phyloP scores from a whole-genome alignment of 768 basidiomycete species.

The Mycena amicta region DNA sequence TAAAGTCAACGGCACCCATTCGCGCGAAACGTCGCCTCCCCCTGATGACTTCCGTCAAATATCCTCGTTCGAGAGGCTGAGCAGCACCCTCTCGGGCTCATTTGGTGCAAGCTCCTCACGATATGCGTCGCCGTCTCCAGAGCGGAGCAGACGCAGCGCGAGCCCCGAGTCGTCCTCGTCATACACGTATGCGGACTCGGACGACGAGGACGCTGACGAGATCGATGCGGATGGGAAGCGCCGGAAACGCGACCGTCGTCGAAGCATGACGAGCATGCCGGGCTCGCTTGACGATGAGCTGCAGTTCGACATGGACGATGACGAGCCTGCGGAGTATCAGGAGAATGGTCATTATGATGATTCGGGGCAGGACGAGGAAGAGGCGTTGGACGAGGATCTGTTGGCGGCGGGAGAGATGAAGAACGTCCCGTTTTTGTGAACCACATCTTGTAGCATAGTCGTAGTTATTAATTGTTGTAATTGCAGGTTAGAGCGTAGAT shows the following conservation, averaged over 20 bases:
- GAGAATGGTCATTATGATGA: constrained; percentile 35
- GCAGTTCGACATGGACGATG: constrained; percentile 57
- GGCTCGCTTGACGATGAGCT: constrained; percentile 69
- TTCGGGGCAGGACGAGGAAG: constrained; percentile 61
- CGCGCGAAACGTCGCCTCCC: constrained; percentile 33
- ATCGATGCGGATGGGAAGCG: constrained; percentile 42
- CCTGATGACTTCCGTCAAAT: constrained; percentile 63
- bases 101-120: constrained; percentile 44
- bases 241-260: constrained; percentile 46
- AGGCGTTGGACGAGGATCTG: constrained; percentile 79
- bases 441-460: background rate
- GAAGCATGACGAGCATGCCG: constrained; percentile 85
- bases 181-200: constrained; percentile 53
- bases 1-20: constrained; percentile 13
- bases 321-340: constrained; percentile 40
- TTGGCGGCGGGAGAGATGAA: constrained; percentile 83
- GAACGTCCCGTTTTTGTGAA: constrained; percentile 67
- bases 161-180: constrained; percentile 61
- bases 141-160: constrained; percentile 42
- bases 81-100: constrained; percentile 47
- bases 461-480: background rate
- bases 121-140: constrained; percentile 39
- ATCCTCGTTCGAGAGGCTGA: constrained; percentile 75
- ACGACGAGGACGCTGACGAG: constrained; percentile 51
- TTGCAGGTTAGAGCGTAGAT: too few species aligned